Conservation (phyloP, 1,284 basidiomycete species). For the Rhizopogon parksii region DNA sequence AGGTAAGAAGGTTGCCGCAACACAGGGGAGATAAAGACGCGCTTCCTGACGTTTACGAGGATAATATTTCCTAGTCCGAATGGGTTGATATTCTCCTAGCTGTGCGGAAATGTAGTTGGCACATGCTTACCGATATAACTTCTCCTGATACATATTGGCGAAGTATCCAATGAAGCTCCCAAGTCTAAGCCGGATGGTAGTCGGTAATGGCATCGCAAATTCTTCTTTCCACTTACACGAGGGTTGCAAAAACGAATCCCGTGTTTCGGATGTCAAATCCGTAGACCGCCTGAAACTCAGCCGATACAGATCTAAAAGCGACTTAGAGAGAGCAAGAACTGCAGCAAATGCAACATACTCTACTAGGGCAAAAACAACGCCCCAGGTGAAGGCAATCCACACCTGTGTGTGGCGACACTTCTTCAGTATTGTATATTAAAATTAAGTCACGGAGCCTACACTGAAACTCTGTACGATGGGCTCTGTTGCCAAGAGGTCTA, state of each 20-base stretch:
- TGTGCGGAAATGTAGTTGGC: not conserved
- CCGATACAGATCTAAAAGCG: slow-evolving; percentile 46
- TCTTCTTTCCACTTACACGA: slow-evolving; percentile 41
- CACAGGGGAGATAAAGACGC: slow-evolving; percentile 60
- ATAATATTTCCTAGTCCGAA: slow-evolving; percentile 41
- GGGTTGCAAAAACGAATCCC: slow-evolving; percentile 52
- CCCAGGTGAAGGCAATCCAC: slow-evolving; percentile 74
- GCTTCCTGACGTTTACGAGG: slow-evolving; percentile 62
- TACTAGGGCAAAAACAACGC: slow-evolving; percentile 61
- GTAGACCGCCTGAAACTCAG: slow-evolving; percentile 56
- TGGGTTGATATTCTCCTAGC: not conserved
- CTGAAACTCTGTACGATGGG: slow-evolving; percentile 68
- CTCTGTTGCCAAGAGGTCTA: slow-evolving; percentile 62
- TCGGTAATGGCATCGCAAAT: not conserved
- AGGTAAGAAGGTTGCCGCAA: slow-evolving; percentile 58
- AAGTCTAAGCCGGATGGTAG: slow-evolving; percentile 35
- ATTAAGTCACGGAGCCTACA: slow-evolving; percentile 30
- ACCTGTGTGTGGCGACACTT: slow-evolving; percentile 32
- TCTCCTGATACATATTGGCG: slow-evolving; percentile 56
- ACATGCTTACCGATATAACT: slow-evolving; percentile 43
- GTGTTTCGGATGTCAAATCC: slow-evolving; percentile 56
- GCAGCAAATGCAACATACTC: slow-evolving; percentile 34
- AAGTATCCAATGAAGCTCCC: slow-evolving; percentile 53
- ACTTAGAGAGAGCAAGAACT: not conserved
- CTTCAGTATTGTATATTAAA: not conserved